These are phyloP conservation scores for Claviceps paspali DNA, from an alignment of 2,329 filamentous ascomycete species.

Conservation along the genomic window DNA sequence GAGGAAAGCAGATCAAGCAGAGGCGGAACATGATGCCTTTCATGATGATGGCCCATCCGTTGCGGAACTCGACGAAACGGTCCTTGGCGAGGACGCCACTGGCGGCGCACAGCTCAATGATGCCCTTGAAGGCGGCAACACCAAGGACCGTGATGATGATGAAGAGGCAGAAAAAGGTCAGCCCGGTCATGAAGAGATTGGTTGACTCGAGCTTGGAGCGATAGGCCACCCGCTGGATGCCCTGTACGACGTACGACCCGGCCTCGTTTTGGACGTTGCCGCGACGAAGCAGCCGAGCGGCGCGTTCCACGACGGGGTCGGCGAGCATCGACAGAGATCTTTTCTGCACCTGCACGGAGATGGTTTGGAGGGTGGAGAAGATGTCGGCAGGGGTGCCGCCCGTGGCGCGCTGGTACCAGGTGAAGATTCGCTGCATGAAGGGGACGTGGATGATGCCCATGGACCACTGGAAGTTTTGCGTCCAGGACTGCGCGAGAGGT, in stretches of 20 bases:
- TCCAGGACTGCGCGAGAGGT: constrained; percentile 80
- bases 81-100: constrained; percentile 64
- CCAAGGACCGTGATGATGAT: constrained; percentile 57
- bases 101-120: constrained; percentile 61
- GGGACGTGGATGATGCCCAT: constrained; percentile 80
- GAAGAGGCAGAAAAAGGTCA: constrained; percentile 78
- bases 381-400: constrained; percentile 72
- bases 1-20: constrained; percentile 77
- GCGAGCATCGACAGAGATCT: constrained; percentile 30
- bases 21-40: constrained; percentile 89
- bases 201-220: constrained; percentile 68
- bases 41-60: constrained; percentile 79
- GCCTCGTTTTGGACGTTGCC: constrained; percentile 33
- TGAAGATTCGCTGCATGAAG: constrained; percentile 75
- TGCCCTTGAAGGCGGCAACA: constrained; percentile 63
- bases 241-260: constrained; percentile 49
- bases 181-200: constrained; percentile 82
- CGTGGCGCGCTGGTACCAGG: constrained; percentile 88
- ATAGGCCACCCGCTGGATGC: constrained; percentile 82
- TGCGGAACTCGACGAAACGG: constrained; percentile 83
- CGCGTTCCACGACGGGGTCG: constrained; percentile 21
- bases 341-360: constrained; percentile 72
- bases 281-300: constrained; percentile 23
- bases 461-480: constrained; percentile 93
- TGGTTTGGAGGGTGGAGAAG: constrained; percentile 53